These are phyloP conservation scores for Psilocybe azurescens DNA, from an alignment of 768 basidiomycete species.

Conservation along the genomic window DNA sequence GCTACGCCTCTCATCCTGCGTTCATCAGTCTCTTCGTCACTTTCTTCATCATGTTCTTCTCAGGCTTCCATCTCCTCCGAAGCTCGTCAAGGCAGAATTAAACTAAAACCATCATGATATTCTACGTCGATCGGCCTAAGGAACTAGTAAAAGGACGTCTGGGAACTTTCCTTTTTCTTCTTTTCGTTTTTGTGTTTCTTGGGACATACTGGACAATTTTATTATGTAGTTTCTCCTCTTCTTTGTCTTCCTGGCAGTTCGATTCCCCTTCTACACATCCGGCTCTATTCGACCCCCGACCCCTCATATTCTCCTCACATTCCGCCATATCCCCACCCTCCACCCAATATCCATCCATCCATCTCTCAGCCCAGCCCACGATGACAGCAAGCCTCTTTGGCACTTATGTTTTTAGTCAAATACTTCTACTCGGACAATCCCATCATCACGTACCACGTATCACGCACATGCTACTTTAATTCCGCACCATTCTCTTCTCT, in stretches of 20 bases:
- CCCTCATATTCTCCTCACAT: too few species aligned
- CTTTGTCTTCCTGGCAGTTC: not conserved
- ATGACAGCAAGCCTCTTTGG: too few species aligned
- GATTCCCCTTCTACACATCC: not conserved
- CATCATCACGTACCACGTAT: too few species aligned
- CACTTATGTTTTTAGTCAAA: too few species aligned
- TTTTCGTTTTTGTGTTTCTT: not conserved
- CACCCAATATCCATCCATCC: too few species aligned
- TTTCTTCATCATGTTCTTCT: slow-evolving; percentile 66
- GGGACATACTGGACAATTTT: slow-evolving; percentile 16
- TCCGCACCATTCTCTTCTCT: too few species aligned
- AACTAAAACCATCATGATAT: not conserved
- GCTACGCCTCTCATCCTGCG: slow-evolving; percentile 53
- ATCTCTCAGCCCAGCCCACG: too few species aligned
- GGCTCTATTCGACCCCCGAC: too few species aligned
- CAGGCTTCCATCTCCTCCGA: slow-evolving; percentile 65
- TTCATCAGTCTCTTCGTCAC: slow-evolving; percentile 59
- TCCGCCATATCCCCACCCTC: too few species aligned
- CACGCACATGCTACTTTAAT: too few species aligned
- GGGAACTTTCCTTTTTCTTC: not conserved
- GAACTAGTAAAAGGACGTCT: not conserved
- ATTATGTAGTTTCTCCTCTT: slow-evolving; percentile 5
- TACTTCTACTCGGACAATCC: too few species aligned
- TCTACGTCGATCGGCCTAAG: not conserved
- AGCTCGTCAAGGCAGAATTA: slow-evolving; percentile 16